Evolutionary conservation across 2,329 filamentous ascomycete species (phyloP).

Genomic region (Beauveria rudraprayagi): DNA sequence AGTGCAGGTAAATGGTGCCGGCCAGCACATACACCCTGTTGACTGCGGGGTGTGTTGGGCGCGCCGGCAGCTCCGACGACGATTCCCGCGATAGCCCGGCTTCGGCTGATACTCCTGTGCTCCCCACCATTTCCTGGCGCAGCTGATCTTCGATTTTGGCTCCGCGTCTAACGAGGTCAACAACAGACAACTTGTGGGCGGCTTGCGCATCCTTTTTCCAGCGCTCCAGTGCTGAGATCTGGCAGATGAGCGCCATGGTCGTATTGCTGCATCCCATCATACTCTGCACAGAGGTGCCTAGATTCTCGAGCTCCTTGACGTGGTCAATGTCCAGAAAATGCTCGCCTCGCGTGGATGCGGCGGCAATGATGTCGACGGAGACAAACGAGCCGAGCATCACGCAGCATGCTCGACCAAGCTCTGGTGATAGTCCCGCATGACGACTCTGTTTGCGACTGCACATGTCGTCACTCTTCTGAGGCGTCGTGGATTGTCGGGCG

Average conservation of each 20-base stretch:
- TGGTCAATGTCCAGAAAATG: no score
- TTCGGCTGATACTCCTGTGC: no score
- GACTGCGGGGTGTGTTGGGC: not conserved
- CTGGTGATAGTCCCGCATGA: not conserved
- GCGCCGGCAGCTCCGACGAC: not conserved
- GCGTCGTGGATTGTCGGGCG: not conserved
- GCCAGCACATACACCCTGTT: not conserved
- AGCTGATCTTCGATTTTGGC: not conserved
- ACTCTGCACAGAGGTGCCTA: no score
- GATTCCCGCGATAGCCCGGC: not conserved
- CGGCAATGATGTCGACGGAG: no score
- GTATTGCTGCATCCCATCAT: no score
- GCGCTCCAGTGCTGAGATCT: no score
- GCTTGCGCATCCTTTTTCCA: no score
- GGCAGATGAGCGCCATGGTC: no score
- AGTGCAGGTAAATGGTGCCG: not conserved
- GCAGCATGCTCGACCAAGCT: not conserved
- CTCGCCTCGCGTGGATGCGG: no score
- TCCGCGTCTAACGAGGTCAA: no score
- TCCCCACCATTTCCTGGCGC: not conserved
- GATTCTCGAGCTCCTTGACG: no score
- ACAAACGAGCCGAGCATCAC: not conserved
- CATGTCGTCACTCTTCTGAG: not conserved
- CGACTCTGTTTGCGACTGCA: not conserved
- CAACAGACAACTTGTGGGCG: no score